Evolutionary conservation across 1,139 yeast species (phyloP).

Genomic region (Debaryomycetaceae sp.): DNA sequence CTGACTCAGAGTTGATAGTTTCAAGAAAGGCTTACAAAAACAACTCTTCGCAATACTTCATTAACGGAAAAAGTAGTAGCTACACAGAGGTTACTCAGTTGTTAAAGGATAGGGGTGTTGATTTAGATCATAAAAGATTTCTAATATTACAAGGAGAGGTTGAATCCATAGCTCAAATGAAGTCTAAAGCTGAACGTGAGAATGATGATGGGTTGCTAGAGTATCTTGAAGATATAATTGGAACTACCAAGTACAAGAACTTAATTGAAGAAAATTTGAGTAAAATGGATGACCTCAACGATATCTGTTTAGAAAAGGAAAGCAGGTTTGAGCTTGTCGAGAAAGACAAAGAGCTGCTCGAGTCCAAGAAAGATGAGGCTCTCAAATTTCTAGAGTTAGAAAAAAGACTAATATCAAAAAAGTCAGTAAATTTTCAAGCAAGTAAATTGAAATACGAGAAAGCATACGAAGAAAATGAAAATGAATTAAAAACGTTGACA

Average conservation of each 20-base stretch:
- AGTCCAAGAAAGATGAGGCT: conserved; percentile 68
- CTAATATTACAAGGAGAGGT: conserved; percentile 97
- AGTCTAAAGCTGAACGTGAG: conserved; percentile 90
- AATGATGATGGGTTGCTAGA: conserved; percentile 92
- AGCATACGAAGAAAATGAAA: conserved; percentile 37
- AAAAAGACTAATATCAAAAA: conserved; percentile 54
- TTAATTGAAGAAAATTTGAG: conserved; percentile 64
- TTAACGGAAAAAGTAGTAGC: conserved; percentile 66
- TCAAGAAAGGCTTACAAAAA: conserved; percentile 77
- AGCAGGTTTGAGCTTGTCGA: conserved; percentile 76
- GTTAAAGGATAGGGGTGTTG: conserved; percentile 83
- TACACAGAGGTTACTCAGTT: conserved; percentile 78
- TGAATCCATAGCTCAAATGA: conserved; percentile 98
- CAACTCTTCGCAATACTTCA: conserved; percentile 74
- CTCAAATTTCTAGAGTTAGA: conserved; percentile 63
- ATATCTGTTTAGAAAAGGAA: conserved; percentile 77
- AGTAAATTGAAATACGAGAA: conserved; percentile 40
- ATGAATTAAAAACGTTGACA: conserved; percentile 32
- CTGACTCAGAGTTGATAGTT: conserved; percentile 61
- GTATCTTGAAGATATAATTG: conserved; percentile 93
- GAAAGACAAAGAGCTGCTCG: conserved; percentile 68
- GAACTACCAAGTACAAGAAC: conserved; percentile 80
- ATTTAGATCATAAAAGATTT: conserved; percentile 91
- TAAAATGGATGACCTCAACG: conserved; percentile 69
- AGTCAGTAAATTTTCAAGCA: conserved; percentile 57